These are phyloP conservation scores for Penicillium sp. DNA, from an alignment of 2,329 filamentous ascomycete genomes.

Conservation along the genomic window DNA sequence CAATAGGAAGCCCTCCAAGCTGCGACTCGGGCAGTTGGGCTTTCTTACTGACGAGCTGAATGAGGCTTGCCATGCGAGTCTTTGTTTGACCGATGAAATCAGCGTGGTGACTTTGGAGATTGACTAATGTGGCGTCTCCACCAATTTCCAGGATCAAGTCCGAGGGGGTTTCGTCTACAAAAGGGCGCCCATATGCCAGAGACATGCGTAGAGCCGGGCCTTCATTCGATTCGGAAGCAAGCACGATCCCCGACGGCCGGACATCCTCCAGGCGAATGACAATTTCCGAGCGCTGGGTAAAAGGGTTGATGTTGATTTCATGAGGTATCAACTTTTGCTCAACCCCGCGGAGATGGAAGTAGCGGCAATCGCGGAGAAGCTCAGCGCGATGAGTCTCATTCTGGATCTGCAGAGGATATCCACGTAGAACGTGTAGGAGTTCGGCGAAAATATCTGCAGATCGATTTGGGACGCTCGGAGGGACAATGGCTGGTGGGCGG, in stretches of 20 bases:
- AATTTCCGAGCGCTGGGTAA: slow-evolving; percentile 66
- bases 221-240: no score
- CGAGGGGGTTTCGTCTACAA: slow-evolving; percentile 66
- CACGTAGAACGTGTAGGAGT: slow-evolving; percentile 71
- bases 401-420: slow-evolving; percentile 73
- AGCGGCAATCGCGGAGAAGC: slow-evolving; percentile 77
- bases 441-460: slow-evolving; percentile 81
- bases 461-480: slow-evolving; percentile 72
- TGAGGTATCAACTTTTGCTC: slow-evolving; percentile 83
- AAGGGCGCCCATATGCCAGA: slow-evolving; percentile 78
- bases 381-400: slow-evolving; percentile 69
- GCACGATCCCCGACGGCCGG: slow-evolving; percentile 74
- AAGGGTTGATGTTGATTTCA: slow-evolving; percentile 66
- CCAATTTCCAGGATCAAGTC: slow-evolving; percentile 79
- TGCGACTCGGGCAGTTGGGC: slow-evolving; percentile 58
- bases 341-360: slow-evolving; percentile 86
- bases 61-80: slow-evolving; percentile 63
- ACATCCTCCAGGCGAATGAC: slow-evolving; percentile 74
- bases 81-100: slow-evolving; percentile 69
- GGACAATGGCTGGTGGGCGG: slow-evolving; percentile 77
- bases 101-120: slow-evolving; percentile 52
- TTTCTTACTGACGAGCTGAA: slow-evolving; percentile 76
- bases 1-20: slow-evolving; percentile 60
- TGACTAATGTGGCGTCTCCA: slow-evolving; percentile 57
- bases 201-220: slow-evolving; percentile 46